Percentiles rank a stretch among this genome's conserved stretches.
phyloP scores from a whole-genome alignment of 129 eudicot species.

The Centaurea solstitialis region DNA sequence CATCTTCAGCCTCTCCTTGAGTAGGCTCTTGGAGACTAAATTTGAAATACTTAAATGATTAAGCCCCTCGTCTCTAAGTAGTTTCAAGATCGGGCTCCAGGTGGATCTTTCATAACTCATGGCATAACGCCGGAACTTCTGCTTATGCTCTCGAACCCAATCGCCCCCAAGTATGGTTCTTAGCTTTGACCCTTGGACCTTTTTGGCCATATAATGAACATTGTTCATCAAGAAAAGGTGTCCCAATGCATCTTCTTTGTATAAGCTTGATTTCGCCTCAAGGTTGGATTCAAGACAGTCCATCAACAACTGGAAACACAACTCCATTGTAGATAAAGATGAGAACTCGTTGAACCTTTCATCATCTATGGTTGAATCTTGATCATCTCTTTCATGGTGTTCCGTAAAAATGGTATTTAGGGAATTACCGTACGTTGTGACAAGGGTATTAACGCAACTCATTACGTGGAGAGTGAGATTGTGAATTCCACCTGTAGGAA shows the following conservation, averaged over 20 bases:
- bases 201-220: conserved; percentile 67
- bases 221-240: conserved; percentile 47
- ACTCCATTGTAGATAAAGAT: conserved; percentile 23
- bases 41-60: conserved; percentile 51
- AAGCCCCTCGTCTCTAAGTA: conserved; percentile 68
- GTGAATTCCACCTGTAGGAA: conserved; percentile 89
- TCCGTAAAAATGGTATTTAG: conserved; percentile 62
- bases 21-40: conserved; percentile 48
- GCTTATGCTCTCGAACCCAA: conserved; percentile 76
- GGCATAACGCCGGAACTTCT: conserved; percentile 76
- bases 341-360: not conserved
- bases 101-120: conserved; percentile 79
- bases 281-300: no score
- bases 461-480: conserved; percentile 77
- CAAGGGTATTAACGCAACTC: conserved; percentile 67
- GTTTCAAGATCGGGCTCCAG: conserved; percentile 73
- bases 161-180: conserved; percentile 65
- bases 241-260: conserved; percentile 67
- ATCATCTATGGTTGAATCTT: conserved; percentile 27
- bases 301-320: conserved; percentile 45
- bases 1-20: conserved; percentile 67
- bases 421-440: conserved; percentile 53
- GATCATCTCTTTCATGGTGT: conserved; percentile 28
- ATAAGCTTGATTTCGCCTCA: conserved; percentile 66
- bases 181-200: conserved; percentile 71